Evolutionary conservation across 225 moss, liverwort and hornwort species (phyloP).

Genomic region (Physcomitrium patens): DNA sequence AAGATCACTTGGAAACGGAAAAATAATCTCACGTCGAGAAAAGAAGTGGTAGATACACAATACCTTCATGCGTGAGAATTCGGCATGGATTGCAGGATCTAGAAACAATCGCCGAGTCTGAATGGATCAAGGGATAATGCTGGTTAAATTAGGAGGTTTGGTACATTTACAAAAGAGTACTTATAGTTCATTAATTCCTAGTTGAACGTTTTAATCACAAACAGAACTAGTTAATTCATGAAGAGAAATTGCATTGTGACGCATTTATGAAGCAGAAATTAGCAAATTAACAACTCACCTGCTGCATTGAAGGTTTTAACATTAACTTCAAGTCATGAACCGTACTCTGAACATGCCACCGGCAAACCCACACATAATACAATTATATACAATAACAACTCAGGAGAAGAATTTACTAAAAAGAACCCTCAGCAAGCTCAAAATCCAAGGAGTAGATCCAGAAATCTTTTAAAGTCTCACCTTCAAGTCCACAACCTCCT

Average conservation of each 20-base stretch:
- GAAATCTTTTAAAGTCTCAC: conserved; percentile 30
- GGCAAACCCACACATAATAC: conserved; percentile 11
- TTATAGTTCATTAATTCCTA: conserved; percentile 8
- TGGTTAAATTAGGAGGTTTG: conserved; percentile 21
- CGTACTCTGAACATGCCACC: conserved; percentile 58
- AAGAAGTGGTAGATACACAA: neutral
- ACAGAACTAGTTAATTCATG: neutral
- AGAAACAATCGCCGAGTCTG: conserved; percentile 93
- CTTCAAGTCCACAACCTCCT: conserved; percentile 92
- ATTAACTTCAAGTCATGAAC: conserved; percentile 92
- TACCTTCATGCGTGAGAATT: conserved; percentile 99
- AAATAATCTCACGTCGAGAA: conserved; percentile 18
- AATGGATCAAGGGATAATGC: conserved; percentile 13
- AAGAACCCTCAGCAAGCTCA: conserved; percentile 4
- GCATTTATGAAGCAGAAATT: neutral
- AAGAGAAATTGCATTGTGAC: conserved; percentile 1
- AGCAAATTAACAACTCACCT: conserved; percentile 50
- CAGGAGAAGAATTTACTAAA: conserved; percentile 12
- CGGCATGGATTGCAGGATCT: conserved; percentile 93
- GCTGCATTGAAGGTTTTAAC: conserved; percentile 90
- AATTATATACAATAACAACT: conserved; percentile 9
- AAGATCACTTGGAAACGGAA: neutral
- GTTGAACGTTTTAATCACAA: conserved; percentile 12
- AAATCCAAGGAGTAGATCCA: conserved; percentile 8
- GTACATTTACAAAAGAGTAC: neutral